phyloP scores from a whole-genome alignment of 495 filamentous ascomycete species.

The Xylaria flabelliformis region DNA sequence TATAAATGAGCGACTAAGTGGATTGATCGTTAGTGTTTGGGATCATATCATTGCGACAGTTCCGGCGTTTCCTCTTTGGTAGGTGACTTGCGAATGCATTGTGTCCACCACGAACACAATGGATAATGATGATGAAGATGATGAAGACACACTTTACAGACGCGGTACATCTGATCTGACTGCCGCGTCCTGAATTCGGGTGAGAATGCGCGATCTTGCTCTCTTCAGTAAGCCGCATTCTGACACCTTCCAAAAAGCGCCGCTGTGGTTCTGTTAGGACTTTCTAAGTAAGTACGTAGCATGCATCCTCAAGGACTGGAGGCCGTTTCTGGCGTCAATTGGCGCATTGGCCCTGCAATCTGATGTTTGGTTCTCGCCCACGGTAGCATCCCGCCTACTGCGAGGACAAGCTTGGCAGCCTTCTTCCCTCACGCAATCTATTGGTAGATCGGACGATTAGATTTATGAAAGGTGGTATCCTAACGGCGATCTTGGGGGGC shows the following conservation, averaged over 20 bases:
- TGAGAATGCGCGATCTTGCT: background rate
- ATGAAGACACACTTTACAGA: background rate
- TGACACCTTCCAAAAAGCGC: background rate
- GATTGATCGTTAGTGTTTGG: constrained; percentile 9
- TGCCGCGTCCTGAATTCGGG: background rate
- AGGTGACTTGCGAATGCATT: background rate
- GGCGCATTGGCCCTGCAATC: constrained; percentile 19
- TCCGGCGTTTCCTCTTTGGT: background rate
- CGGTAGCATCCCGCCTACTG: constrained; percentile 1
- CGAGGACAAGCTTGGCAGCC: constrained; percentile 3
- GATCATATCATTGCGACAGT: background rate
- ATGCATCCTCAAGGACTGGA: background rate
- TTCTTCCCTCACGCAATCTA: background rate
- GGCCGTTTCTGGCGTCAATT: constrained; percentile 1
- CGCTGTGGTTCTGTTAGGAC: constrained; percentile 5
- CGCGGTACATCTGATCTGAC: background rate
- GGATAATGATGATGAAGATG: background rate
- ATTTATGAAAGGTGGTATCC: background rate
- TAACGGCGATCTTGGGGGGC: background rate
- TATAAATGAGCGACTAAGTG: background rate
- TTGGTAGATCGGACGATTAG: constrained; percentile 8
- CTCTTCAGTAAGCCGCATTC: constrained; percentile 12
- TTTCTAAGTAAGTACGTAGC: background rate
- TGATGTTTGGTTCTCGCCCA: constrained; percentile 11
- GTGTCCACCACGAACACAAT: background rate